phyloP scores from a whole-genome alignment of 2,329 filamentous ascomycete species.

The Colletotrichum tanaceti region DNA sequence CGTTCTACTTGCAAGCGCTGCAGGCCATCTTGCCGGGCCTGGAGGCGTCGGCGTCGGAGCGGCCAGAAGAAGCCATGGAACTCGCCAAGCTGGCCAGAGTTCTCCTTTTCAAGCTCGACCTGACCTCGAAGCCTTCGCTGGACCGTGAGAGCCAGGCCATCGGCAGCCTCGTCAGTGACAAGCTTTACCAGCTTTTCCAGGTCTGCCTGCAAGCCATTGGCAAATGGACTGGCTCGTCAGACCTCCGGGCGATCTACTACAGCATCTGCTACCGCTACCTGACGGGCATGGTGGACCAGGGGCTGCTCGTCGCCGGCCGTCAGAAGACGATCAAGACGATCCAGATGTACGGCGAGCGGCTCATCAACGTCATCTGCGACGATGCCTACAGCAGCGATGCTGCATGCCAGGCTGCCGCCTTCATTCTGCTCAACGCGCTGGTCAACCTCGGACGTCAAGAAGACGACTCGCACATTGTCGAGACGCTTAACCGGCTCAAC shows the following conservation, averaged over 20 bases:
- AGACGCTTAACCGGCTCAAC: constrained; percentile 85
- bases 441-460: constrained; percentile 79
- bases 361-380: constrained; percentile 90
- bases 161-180: constrained; percentile 84
- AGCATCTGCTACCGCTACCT: constrained; percentile 91
- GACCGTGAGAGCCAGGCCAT: constrained; percentile 61
- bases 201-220: constrained; percentile 83
- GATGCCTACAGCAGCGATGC: constrained; percentile 89
- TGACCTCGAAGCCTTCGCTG: constrained; percentile 54
- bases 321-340: constrained; percentile 79
- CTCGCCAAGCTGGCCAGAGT: constrained; percentile 81
- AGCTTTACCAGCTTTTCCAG: constrained; percentile 91
- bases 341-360: constrained; percentile 74
- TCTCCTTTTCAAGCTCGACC: constrained; percentile 77
- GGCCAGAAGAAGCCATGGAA: constrained; percentile 77
- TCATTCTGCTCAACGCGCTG: constrained; percentile 84
- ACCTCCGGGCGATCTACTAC: constrained; percentile 87
- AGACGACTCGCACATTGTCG: constrained; percentile 79
- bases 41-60: constrained; percentile 78
- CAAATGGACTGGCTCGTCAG: constrained; percentile 75
- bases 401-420: constrained; percentile 83
- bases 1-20: constrained; percentile 86
- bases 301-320: constrained; percentile 60
- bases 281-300: constrained; percentile 71
- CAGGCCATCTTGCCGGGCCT: constrained; percentile 90